Base-by-base conservation (phyloP, 202 grass and related monocot species). In the Panicum hallii region DNA sequence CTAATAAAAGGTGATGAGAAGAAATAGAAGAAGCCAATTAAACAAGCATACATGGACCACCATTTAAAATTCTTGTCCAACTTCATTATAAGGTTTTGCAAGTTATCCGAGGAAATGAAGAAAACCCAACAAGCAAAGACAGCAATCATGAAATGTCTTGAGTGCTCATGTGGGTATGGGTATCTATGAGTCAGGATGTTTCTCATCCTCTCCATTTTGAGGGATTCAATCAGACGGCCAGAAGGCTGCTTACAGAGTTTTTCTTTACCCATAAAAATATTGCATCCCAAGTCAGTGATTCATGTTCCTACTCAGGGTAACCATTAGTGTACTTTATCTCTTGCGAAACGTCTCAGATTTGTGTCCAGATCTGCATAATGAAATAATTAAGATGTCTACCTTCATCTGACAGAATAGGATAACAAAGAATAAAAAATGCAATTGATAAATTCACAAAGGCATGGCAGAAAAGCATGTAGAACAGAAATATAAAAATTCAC, bases 21-120 rank as follows among this genome's bases (percentile, higher is more conserved):
- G 86, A 96, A 99, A 85, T 99, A 96, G 80, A 99, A 99, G 87
- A 99, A 99, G 10, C 93, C 93, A 75, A 99, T 92, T 70, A 99
- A 90, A 79, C 91, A 99, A 36, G 94, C 85, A 83, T 99, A 99
- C 97, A 99, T 99, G 44, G 97, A 99, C 91, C 97, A 99, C 93
- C 97, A 96, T 84, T 92, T 99, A 66, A 91, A 82, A 92, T 99
- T 99, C 81, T 91, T 99, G 74, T 99, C 93, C 90, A 99, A 72
- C 83, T 99, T 99, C 88, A 91, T 89, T 83, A 94, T 87, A 72
- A 99, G 93, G 32, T 83, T 96, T 76, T 94, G 91, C 58, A 99
- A 75, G 74, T 96, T 99, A 79, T 96, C 91, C 1, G 93, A 94
- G 5, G 93, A 99, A 83, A 99, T 82, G 62, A 99, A 95, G 84